Evolutionary conservation across 2,329 filamentous ascomycete species (phyloP), one percentile per base, ranked within the genome.

Genomic region (Phoma herbarum): DNA sequence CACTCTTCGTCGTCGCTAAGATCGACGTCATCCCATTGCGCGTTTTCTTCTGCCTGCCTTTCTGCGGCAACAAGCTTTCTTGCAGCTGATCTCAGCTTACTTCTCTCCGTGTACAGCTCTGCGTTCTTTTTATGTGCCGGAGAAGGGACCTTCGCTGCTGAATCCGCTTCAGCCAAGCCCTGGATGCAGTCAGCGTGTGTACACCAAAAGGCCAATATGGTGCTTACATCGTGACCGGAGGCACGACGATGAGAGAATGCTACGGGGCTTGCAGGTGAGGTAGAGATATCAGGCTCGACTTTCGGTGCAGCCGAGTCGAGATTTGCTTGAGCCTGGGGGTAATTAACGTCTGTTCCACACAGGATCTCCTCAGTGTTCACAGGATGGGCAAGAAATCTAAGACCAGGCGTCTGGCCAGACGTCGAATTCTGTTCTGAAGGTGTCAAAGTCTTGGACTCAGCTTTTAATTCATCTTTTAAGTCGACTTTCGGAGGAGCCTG

Each of bases 1-100:
- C 56, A 59, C 2, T 31, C 56, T 8, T 59, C 56, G 18, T 59
- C 49, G 16, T 53, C 56, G 25, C 50, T 59, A 2, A 59, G 29
- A 3, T 59, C 45, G 20, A 53, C 16, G 2, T 16, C 33, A 4
- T 52, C 50, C 56, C 56, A 59, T 3, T 59, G 48, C 12, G 14
- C 16, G 4, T 44, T 25, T 11, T 43, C 12, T 16, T 43, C 41
- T 14, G 14, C 35, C 12, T 52, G 48, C 2, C 22, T 10, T 23
- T 48, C 18, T 16, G 23, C 14, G 6, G 11, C 31, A 23, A 29
- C 7, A 9, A 14, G 2, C 12, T 39, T 45, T 22, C 2, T 11
- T 23, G 20, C 29, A 26, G 11, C n/a, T 10, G 25, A 7, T 3
- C 41, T 14, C 26, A 43, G 23, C 48, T 25, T 52, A 3, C 26